Evolutionary conservation across 768 basidiomycete genomes (phyloP).

Genomic region (Tricholoma flavovirens): DNA sequence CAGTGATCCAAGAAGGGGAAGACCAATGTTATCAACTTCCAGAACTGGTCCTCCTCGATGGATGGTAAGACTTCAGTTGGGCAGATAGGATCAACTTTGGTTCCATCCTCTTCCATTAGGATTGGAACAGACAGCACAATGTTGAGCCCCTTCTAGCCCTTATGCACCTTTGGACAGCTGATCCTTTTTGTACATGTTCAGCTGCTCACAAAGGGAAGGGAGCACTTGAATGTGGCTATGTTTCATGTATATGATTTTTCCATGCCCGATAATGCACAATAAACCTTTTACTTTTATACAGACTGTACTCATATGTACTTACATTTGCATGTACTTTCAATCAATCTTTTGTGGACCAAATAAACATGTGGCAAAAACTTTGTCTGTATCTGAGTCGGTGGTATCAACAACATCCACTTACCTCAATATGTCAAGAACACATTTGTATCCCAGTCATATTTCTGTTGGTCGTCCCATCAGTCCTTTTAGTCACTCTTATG

Average conservation of each 20-base stretch:
- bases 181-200: not conserved
- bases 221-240: too few relatives aligned
- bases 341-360: not conserved
- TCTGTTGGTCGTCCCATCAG: not conserved
- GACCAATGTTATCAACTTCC: not conserved
- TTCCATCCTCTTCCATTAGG: not conserved
- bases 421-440: not conserved
- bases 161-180: not conserved
- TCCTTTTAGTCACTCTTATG: not conserved
- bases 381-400: not conserved
- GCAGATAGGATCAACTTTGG: not conserved
- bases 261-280: too few relatives aligned
- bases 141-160: not conserved
- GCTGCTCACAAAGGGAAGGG: not conserved
- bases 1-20: not conserved
- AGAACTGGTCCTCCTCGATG: not conserved
- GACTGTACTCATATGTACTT: too few relatives aligned
- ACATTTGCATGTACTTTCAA: not conserved
- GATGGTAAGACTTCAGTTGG: not conserved
- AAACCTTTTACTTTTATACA: too few relatives aligned
- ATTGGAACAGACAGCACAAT: not conserved
- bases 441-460: not conserved
- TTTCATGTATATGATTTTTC: too few relatives aligned
- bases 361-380: not conserved
- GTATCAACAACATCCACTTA: not conserved